Conservation (phyloP, 257 asterid species). For the Buddleja alternifolia region DNA sequence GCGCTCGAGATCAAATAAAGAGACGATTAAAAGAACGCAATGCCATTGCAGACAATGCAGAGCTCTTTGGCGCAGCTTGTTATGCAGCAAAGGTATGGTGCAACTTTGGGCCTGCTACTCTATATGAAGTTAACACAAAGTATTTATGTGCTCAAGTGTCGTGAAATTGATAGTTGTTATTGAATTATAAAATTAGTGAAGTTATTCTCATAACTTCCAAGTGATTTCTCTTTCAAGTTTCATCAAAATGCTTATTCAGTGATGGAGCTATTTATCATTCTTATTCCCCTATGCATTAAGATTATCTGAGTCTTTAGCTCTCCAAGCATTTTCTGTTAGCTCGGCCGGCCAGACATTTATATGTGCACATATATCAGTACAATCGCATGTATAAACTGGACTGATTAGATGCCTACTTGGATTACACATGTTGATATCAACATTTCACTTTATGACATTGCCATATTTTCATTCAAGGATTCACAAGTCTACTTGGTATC, state of each 20-base stretch:
- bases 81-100: conserved; percentile 91
- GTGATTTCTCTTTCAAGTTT: conserved; percentile 10
- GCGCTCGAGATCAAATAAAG: conserved; percentile 96
- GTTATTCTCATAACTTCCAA: conserved; percentile 5
- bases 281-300: background rate
- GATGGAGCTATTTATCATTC: conserved; percentile 1
- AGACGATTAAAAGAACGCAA: conserved; percentile 88
- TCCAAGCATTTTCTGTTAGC: no score
- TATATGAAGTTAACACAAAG: conserved; percentile 14
- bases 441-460: no score
- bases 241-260: conserved; percentile 15
- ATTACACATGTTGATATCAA: no score
- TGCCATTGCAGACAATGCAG: conserved; percentile 65
- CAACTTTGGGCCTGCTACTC: conserved; percentile 23
- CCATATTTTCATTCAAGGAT: no score
- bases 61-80: conserved; percentile 82
- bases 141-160: conserved; percentile 7
- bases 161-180: background rate
- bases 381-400: no score
- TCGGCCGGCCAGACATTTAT: no score
- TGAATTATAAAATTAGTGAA: conserved; percentile 16
- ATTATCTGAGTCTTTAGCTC: no score
- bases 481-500: no score
- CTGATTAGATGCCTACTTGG: no score
- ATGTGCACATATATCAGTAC: no score